Evolutionary conservation across 805 yeast species (phyloP), one percentile per base, ranked within the genome.

Genomic region (Torulaspora indica): DNA sequence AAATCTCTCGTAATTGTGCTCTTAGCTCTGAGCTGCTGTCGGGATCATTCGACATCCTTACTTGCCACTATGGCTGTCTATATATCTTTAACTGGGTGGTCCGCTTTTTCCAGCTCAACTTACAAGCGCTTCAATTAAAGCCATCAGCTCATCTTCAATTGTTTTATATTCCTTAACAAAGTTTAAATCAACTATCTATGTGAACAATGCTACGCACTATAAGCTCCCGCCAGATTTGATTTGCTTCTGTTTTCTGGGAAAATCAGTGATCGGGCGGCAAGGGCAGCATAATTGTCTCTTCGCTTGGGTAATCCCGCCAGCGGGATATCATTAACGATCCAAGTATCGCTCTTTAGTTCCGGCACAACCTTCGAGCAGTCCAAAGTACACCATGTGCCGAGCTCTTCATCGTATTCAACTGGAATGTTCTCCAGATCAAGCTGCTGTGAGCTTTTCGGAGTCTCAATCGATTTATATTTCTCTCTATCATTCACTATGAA

Each of bases 1-100:
- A 55, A 25, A 60, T 36, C 9, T 44, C 45, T 28, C 54, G 60
- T 28, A 57, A 47, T 24, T 58, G 52, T 3, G 55, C 38, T 31
- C 64, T 55, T 8, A 47, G 33, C 13, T 53, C 55, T 40, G 59
- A 50, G 46, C 63, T 54, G 17, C 52, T 52, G 28, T 40, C 45
- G 18, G 10, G 28, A 8, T 42, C 6, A 18, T 30, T 32, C 18
- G 45, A 20, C 37, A 31, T 33, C 18, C 18, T 30, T 29, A 24
- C 24, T 12, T n/a, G 5, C 5, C 5, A 20, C n/a, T 20, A 22
- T n/a, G 17, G 18, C 12, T 28, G 3, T 8, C 14, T 38, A 25
- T 14, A 14, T 23, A 25, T 22, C 20, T 14, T 22, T 15, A 3
- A 20, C 10, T 30, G 23, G 38, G 23, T 9, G 9, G 37, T 14